Conservation (phyloP, 2,329 filamentous ascomycete genomes). For the Rutstroemia sp. region DNA sequence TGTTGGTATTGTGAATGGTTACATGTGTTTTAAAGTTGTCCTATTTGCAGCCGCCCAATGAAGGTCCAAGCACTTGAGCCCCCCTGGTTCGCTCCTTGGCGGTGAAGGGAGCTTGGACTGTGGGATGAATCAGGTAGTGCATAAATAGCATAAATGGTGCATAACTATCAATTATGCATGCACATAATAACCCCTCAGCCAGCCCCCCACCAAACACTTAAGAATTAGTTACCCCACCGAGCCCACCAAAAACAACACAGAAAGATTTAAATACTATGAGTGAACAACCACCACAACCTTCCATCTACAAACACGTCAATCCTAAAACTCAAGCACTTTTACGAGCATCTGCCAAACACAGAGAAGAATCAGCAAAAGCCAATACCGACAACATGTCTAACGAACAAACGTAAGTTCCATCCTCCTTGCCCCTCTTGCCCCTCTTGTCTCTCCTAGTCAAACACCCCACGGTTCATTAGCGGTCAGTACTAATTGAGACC, state of each 20-base stretch:
- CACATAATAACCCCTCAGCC: background rate
- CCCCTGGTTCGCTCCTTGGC: background rate
- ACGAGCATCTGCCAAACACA: constrained; percentile 29
- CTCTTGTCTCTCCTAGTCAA: background rate
- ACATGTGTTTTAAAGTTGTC: constrained; percentile 14
- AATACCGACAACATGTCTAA: constrained; percentile 45
- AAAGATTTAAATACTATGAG: constrained; percentile 18
- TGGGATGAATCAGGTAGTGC: background rate
- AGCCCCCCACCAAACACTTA: background rate
- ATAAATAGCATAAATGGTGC: background rate
- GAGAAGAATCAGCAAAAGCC: constrained; percentile 27
- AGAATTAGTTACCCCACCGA: constrained; percentile 6
- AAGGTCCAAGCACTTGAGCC: background rate
- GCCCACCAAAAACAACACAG: constrained; percentile 10
- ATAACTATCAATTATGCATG: background rate
- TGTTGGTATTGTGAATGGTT: too few relatives aligned
- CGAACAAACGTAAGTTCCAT: constrained; percentile 69
- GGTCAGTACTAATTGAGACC: constrained; percentile 25
- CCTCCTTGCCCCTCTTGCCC: background rate
- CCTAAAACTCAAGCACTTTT: constrained; percentile 39
- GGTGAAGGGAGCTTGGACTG: background rate
- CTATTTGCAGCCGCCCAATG: constrained; percentile 5
- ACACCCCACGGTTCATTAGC: constrained; percentile 13
- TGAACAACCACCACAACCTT: constrained; percentile 32
- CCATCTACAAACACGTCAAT: constrained; percentile 39